Percentiles rank a stretch among this genome's conserved stretches.
phyloP scores from a whole-genome alignment of 2,329 filamentous ascomycete species.

The Phaeomoniella chlamydospora region DNA sequence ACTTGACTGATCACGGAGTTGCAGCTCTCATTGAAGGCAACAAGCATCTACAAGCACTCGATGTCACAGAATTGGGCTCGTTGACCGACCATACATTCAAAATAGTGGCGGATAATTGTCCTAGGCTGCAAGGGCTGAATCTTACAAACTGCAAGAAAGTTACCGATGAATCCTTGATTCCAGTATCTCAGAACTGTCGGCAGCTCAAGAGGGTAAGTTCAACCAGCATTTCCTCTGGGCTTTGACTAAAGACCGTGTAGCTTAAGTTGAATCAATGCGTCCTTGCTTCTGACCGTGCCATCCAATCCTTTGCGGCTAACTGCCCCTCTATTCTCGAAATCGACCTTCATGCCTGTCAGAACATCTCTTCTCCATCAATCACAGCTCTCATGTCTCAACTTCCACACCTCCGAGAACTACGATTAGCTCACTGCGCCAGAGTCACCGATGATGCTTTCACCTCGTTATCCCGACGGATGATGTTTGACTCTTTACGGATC shows the following conservation, averaged over 20 bases:
- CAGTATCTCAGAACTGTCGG: conserved; percentile 66
- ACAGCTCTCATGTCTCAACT: conserved; percentile 67
- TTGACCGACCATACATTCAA: conserved; percentile 72
- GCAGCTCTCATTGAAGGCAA: conserved; percentile 68
- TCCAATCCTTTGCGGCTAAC: conserved; percentile 72
- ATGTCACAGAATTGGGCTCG: conserved; percentile 68
- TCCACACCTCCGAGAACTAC: conserved; percentile 74
- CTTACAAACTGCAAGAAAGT: conserved; percentile 75
- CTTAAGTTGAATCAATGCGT: conserved; percentile 87
- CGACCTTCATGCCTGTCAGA: conserved; percentile 73
- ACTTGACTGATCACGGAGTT: conserved; percentile 72
- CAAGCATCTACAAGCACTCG: conserved; percentile 68
- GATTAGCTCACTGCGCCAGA: conserved; percentile 69
- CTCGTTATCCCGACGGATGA: conserved; percentile 50
- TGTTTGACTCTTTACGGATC: conserved; percentile 80
- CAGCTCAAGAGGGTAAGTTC: conserved; percentile 64
- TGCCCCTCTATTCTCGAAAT: conserved; percentile 94
- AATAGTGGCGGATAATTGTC: conserved; percentile 67
- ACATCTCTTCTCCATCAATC: conserved; percentile 70
- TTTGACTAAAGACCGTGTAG: conserved; percentile 29
- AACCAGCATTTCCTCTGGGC: not conserved
- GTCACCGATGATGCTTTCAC: conserved; percentile 85
- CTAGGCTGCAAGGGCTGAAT: conserved; percentile 79
- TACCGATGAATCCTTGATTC: conserved; percentile 71
- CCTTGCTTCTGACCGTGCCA: conserved; percentile 70